These are phyloP conservation scores for Colletotrichum eleusines DNA, from an alignment of 2,329 filamentous ascomycete genomes.

Conservation along the genomic window DNA sequence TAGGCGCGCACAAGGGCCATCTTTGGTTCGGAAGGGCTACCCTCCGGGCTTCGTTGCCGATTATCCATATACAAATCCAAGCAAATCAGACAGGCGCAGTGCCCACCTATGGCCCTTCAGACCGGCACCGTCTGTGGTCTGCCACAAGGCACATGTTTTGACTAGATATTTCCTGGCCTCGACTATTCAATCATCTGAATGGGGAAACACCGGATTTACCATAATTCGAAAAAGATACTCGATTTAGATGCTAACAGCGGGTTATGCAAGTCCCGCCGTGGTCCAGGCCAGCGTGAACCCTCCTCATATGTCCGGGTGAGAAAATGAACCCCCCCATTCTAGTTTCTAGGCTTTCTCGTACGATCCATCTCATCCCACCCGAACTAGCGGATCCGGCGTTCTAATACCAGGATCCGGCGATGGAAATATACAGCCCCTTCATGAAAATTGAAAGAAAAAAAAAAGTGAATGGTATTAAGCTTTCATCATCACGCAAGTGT, in stretches of 20 bases:
- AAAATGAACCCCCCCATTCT: constrained; percentile 27
- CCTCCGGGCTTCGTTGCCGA: no score
- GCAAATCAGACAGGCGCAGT: background rate
- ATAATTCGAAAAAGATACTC: constrained; percentile 29
- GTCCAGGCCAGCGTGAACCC: no score
- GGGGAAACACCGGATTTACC: background rate
- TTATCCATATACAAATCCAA: background rate
- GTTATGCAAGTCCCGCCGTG: constrained; percentile 23
- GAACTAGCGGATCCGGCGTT: background rate
- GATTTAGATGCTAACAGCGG: constrained; percentile 33
- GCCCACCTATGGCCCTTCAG: no score
- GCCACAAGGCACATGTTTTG: background rate
- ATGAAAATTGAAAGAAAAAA: constrained; percentile 20
- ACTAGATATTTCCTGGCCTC: background rate
- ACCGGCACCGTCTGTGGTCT: background rate
- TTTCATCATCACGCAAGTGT: constrained; percentile 28
- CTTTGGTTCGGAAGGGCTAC: background rate
- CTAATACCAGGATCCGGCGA: background rate
- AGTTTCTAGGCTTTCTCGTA: constrained; percentile 9
- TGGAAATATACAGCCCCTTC: background rate
- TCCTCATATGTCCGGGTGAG: no score
- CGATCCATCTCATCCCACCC: background rate
- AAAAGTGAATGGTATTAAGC: constrained; percentile 40
- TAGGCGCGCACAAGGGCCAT: background rate
- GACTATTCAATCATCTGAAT: no score